Conservation (phyloP, 805 yeast species). For the Pichia pseudocactophila region DNA sequence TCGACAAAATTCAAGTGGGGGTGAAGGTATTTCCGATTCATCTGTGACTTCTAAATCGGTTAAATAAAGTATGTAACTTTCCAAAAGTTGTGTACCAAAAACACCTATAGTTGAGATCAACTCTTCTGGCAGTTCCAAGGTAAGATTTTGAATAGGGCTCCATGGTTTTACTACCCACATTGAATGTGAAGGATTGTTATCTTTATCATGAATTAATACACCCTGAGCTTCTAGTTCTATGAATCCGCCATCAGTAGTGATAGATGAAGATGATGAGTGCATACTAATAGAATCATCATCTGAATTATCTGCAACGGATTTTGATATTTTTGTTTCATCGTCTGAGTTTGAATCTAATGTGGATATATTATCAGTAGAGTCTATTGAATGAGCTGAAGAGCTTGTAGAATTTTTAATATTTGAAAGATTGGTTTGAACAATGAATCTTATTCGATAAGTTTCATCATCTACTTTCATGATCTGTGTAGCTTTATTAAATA, state of each 20-base stretch:
- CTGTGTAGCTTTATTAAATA: slow-evolving; percentile 61
- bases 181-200: slow-evolving; percentile 62
- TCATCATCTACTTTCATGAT: slow-evolving; percentile 67
- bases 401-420: background rate
- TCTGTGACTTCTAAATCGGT: slow-evolving; percentile 57
- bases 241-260: slow-evolving; percentile 51
- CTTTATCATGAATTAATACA: slow-evolving; percentile 60
- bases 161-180: slow-evolving; percentile 91
- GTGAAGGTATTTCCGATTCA: slow-evolving; percentile 63
- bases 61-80: slow-evolving; percentile 57
- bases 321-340: slow-evolving; percentile 12
- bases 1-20: slow-evolving; percentile 74
- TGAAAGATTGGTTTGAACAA: slow-evolving; percentile 32
- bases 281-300: slow-evolving; percentile 23
- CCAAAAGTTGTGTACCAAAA: slow-evolving; percentile 80
- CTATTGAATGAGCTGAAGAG: background rate
- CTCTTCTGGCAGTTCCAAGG: slow-evolving; percentile 59
- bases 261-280: slow-evolving; percentile 24
- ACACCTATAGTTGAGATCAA: slow-evolving; percentile 69
- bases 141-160: slow-evolving; percentile 48
- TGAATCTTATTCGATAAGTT: slow-evolving; percentile 69
- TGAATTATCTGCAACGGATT: slow-evolving; percentile 7
- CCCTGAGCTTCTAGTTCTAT: slow-evolving; percentile 92
- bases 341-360: slow-evolving; percentile 9
- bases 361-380: background rate